phyloP scores from a whole-genome alignment of 1,284 basidiomycete species.

The Stereum hirsutum region DNA sequence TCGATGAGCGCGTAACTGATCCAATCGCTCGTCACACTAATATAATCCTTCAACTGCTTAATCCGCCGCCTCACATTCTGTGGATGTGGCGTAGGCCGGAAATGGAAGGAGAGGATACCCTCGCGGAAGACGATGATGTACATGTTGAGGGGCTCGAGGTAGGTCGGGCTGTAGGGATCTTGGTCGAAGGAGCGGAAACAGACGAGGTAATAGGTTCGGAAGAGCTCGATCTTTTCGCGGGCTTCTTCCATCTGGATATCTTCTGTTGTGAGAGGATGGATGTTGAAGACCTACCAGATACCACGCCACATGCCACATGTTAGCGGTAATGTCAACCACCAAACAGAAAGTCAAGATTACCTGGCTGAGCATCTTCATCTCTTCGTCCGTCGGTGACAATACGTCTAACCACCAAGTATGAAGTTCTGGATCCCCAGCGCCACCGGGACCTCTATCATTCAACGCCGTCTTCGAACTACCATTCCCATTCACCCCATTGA shows the following conservation, averaged over 20 bases:
- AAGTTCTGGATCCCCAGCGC: conserved; percentile 41
- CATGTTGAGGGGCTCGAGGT: conserved; percentile 98
- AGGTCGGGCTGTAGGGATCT: conserved; percentile 94
- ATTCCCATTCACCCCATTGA: not conserved
- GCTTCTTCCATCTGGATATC: conserved; percentile 99
- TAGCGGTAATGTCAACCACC: not conserved
- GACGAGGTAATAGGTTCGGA: conserved; percentile 98
- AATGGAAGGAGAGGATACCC: conserved; percentile 98
- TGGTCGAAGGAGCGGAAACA: conserved; percentile 99
- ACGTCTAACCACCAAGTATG: conserved; percentile 99
- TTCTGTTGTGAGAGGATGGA: conserved; percentile 97
- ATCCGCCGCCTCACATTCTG: conserved; percentile 97
- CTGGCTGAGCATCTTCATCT: conserved; percentile 96
- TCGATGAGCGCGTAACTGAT: conserved; percentile 99
- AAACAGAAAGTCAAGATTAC: conserved; percentile 26
- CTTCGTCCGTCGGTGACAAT: conserved; percentile 90
- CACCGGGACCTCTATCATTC: conserved; percentile 3
- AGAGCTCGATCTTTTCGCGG: conserved; percentile 98
- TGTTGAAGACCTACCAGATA: conserved; percentile 76
- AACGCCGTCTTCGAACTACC: conserved; percentile 8
- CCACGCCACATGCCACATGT: not conserved
- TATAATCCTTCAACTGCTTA: conserved; percentile 99
- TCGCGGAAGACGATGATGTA: conserved; percentile 99
- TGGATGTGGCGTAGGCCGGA: conserved; percentile 93
- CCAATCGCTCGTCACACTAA: conserved; percentile 98